phyloP scores from a whole-genome alignment of 768 basidiomycete genomes.

The Lactarius psammicola region DNA sequence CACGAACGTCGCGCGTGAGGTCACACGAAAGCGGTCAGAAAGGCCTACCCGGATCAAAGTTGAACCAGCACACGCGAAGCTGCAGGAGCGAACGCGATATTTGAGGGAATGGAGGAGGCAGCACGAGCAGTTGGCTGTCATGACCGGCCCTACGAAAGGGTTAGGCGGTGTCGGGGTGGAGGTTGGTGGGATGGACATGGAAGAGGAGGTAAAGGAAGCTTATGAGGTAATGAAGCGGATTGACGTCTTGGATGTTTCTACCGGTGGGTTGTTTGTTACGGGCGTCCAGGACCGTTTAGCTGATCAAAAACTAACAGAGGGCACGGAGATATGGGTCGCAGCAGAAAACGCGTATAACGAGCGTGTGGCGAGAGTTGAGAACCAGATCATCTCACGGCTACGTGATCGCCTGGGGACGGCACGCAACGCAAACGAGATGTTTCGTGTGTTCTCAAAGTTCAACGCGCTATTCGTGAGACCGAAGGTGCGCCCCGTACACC shows the following conservation, averaged over 20 bases:
- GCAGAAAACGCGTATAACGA: slow-evolving; percentile 99
- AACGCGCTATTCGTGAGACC: slow-evolving; percentile 95
- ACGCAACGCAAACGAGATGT: slow-evolving; percentile 98
- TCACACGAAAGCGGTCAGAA: slow-evolving; percentile 84
- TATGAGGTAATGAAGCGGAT: slow-evolving; percentile 98
- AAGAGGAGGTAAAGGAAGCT: slow-evolving; percentile 92
- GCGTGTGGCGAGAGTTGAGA: slow-evolving; percentile 94
- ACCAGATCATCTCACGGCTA: slow-evolving; percentile 93
- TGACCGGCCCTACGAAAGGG: slow-evolving; percentile 94
- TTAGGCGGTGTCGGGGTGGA: slow-evolving; percentile 70
- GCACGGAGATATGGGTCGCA: slow-evolving; percentile 96
- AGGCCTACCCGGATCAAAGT: slow-evolving; percentile 98
- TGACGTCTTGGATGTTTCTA: slow-evolving; percentile 91
- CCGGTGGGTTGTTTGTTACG: slow-evolving; percentile 52
- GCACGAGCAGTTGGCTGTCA: slow-evolving; percentile 94
- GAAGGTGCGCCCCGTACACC: slow-evolving; percentile 56
- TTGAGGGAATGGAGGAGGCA: slow-evolving; percentile 92
- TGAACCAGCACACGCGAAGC: slow-evolving; percentile 81
- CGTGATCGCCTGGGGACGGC: slow-evolving; percentile 93
- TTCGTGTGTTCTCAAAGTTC: slow-evolving; percentile 97
- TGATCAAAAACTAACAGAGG: slow-evolving; percentile 52
- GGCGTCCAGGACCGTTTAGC: background rate
- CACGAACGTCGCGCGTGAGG: slow-evolving; percentile 76
- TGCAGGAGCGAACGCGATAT: slow-evolving; percentile 86
- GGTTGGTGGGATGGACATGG: slow-evolving; percentile 94